Conservation (phyloP, 2,329 filamentous ascomycete genomes). For the Aspergillus sp. region DNA sequence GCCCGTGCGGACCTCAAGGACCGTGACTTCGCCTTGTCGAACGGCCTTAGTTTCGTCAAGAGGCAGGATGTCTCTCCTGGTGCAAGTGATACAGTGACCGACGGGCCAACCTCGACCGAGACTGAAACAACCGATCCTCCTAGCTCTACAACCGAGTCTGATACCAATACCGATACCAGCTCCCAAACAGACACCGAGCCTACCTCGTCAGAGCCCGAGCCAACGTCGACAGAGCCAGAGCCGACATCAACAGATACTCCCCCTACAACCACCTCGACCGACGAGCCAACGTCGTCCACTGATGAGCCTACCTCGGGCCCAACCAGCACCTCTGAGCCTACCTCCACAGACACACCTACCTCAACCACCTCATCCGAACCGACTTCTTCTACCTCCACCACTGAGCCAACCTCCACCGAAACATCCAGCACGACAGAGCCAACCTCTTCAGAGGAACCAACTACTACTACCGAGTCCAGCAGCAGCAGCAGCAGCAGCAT, state of each 20-base stretch:
- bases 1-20: conserved; percentile 63
- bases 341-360: conserved; percentile 5
- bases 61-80: conserved; percentile 44
- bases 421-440: conserved; percentile 17
- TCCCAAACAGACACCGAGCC: conserved; percentile 12
- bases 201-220: background rate
- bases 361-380: conserved; percentile 10
- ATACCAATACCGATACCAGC: background rate
- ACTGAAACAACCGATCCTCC: conserved; percentile 7
- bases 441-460: conserved; percentile 9
- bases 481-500: conserved; percentile 30
- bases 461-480: conserved; percentile 12
- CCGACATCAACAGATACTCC: conserved; percentile 1
- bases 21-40: conserved; percentile 62
- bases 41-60: conserved; percentile 63
- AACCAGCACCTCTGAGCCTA: background rate
- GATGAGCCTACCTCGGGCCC: background rate
- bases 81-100: conserved; percentile 11
- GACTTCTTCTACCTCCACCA: conserved; percentile 3
- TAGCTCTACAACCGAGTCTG: background rate
- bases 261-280: background rate
- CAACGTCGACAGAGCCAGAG: background rate
- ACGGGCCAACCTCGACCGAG: conserved; percentile 4
- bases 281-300: background rate
- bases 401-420: conserved; percentile 7